phyloP scores from a whole-genome alignment of 805 yeast genomes.

The Scheffersomyces spartinae region DNA sequence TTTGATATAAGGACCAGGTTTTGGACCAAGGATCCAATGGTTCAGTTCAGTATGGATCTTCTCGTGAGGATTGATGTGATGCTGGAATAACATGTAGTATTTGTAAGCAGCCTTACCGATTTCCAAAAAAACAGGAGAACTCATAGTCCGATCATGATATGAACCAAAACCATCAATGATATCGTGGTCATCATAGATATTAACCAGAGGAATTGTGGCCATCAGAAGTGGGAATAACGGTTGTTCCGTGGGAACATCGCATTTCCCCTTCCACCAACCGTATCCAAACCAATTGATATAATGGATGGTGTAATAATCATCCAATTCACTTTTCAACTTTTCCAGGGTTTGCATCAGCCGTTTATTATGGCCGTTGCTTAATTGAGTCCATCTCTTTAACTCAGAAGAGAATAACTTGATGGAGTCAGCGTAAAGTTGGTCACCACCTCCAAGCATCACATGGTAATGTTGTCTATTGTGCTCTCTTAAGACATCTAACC shows the following conservation, averaged over 20 bases:
- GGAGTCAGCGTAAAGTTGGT: constrained; percentile 83
- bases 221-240: constrained; percentile 59
- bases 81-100: constrained; percentile 88
- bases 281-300: constrained; percentile 84
- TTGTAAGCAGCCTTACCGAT: constrained; percentile 75
- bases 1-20: constrained; percentile 57
- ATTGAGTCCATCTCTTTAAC: constrained; percentile 53
- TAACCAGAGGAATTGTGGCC: constrained; percentile 76
- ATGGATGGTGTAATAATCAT: constrained; percentile 56
- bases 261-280: constrained; percentile 73
- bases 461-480: constrained; percentile 60
- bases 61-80: constrained; percentile 47
- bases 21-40: constrained; percentile 51
- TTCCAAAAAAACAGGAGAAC: constrained; percentile 49
- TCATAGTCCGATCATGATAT: constrained; percentile 67
- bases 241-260: constrained; percentile 58
- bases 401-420: constrained; percentile 47
- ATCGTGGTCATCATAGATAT: constrained; percentile 91
- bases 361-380: constrained; percentile 38
- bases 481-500: constrained; percentile 72
- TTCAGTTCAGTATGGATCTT: constrained; percentile 29
- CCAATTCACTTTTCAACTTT: constrained; percentile 43
- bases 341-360: constrained; percentile 25
- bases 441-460: constrained; percentile 97
- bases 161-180: constrained; percentile 96